These are phyloP conservation scores for Fagopyrum tataricum DNA, from an alignment of 148 eudicot species.

Conservation along the genomic window DNA sequence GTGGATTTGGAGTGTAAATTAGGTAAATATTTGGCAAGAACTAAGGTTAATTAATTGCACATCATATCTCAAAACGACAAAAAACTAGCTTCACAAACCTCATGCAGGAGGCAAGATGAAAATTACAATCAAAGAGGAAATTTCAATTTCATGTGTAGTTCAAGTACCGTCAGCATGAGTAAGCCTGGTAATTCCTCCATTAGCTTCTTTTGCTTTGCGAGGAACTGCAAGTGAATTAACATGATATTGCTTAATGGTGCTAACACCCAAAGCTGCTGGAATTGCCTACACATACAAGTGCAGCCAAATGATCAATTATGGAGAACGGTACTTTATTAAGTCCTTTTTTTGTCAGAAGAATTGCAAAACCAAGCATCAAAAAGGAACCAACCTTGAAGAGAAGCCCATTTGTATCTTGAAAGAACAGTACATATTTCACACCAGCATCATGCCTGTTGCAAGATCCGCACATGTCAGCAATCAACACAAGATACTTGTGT, in stretches of 20 bases:
- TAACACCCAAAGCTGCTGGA: constrained; percentile 91
- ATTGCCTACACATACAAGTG: constrained; percentile 50
- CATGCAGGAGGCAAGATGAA: not conserved
- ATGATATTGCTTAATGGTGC: constrained; percentile 71
- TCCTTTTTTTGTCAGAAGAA: not conserved
- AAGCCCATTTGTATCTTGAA: constrained; percentile 99
- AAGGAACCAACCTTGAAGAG: constrained; percentile 65
- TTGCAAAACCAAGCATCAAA: constrained; percentile 1
- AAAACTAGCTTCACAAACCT: too few relatives aligned
- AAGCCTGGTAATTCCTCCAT: constrained; percentile 95
- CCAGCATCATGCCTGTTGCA: constrained; percentile 76
- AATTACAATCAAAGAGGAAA: not conserved
- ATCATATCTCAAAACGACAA: not conserved
- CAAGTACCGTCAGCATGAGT: constrained; percentile 81
- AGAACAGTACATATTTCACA: constrained; percentile 81
- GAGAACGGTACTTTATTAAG: not conserved
- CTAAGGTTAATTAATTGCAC: not conserved
- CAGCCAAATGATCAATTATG: not conserved
- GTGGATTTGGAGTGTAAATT: not conserved
- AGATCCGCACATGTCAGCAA: not conserved
- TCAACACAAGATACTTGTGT: not conserved
- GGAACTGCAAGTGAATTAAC: constrained; percentile 96
- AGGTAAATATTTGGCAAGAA: not conserved
- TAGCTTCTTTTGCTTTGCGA: constrained; percentile 99
- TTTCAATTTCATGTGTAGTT: not conserved